Evolutionary conservation across 202 grass and related monocot species (phyloP).

Genomic region (Setaria italica): DNA sequence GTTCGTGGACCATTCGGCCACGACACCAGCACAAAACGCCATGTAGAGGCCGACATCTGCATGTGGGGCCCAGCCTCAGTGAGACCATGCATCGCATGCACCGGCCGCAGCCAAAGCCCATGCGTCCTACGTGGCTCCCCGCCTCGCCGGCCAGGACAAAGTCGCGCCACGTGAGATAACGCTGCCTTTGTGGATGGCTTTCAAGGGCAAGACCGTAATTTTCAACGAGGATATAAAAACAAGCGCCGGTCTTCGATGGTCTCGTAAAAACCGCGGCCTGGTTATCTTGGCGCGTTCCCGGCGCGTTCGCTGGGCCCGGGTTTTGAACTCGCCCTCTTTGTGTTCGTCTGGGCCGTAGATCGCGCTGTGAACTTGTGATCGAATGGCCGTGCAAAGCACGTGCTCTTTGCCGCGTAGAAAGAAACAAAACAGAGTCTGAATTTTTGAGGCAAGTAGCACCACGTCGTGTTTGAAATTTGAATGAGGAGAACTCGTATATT

Average conservation of each 20-base stretch:
- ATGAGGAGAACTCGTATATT: not conserved
- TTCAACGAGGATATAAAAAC: no score
- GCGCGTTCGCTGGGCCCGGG: not conserved
- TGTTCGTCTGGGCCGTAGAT: no score
- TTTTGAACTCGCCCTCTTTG: not conserved
- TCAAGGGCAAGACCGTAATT: not conserved
- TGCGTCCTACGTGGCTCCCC: not conserved
- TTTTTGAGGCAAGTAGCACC: not conserved
- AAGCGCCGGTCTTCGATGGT: not conserved
- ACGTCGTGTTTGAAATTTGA: constrained; percentile 3
- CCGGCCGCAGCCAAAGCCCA: not conserved
- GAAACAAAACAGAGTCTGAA: not conserved
- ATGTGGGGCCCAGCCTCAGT: not conserved
- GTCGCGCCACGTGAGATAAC: not conserved
- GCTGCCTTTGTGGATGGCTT: not conserved
- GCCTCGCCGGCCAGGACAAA: not conserved
- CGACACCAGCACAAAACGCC: not conserved
- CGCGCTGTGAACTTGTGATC: no score
- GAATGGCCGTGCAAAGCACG: not conserved
- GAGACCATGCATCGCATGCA: not conserved
- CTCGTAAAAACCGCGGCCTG: not conserved
- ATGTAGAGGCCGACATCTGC: not conserved
- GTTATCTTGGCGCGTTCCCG: constrained; percentile 25
- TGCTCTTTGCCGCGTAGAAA: not conserved
- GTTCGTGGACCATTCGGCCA: constrained; percentile 9